A percentile compares a stretch with the other conserved stretches of the same genome.
Evolutionary conservation across 495 filamentous ascomycete genomes (phyloP).

Genomic region (Pyronema omphalodes): DNA sequence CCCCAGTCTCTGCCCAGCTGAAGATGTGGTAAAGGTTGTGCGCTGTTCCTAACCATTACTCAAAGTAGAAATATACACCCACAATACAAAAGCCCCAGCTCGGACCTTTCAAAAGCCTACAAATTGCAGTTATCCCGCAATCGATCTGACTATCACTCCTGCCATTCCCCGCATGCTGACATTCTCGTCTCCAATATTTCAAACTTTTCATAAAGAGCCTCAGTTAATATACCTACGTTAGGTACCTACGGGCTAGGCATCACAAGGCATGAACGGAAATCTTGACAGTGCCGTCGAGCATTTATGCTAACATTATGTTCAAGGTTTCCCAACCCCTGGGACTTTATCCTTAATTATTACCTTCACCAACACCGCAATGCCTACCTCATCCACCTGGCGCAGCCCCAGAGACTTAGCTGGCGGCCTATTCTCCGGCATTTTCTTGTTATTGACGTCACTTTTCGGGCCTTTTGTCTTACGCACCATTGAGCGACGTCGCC

Average conservation of each 20-base stretch:
- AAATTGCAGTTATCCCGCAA: neutral
- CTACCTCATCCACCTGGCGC: neutral
- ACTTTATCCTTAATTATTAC: neutral
- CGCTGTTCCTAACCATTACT: neutral
- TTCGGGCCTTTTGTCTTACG: slow-evolving; percentile 1
- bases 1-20: neutral
- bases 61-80: neutral
- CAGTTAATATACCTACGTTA: too few relatives aligned
- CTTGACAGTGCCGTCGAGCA: too few relatives aligned
- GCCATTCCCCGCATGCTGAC: too few relatives aligned
- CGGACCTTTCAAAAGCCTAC: neutral
- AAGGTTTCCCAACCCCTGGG: neutral
- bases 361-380: neutral
- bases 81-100: neutral
- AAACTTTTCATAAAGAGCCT: too few relatives aligned
- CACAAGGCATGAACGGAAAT: too few relatives aligned
- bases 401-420: neutral
- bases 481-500: neutral
- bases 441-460: neutral
- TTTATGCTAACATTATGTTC: too few relatives aligned
- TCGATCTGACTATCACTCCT: too few relatives aligned
- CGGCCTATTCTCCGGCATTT: neutral
- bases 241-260: too few relatives aligned
- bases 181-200: too few relatives aligned
- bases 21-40: neutral